phyloP scores from a whole-genome alignment of 2,329 filamentous ascomycete species.

The Hypoxylon sp. region DNA sequence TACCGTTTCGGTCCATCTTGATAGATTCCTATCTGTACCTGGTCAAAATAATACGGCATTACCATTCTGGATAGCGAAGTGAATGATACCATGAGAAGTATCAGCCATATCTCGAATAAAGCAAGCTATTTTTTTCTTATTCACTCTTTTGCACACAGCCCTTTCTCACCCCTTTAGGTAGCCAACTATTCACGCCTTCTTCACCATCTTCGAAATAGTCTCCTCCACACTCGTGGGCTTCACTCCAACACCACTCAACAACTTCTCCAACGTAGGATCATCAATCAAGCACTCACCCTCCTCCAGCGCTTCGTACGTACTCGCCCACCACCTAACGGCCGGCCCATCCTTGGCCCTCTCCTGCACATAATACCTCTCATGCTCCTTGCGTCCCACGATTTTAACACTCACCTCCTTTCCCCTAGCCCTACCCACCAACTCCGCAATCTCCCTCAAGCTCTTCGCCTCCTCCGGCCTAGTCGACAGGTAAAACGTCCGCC shows the following conservation, averaged over 20 bases:
- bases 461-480: constrained; percentile 45
- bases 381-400: constrained; percentile 45
- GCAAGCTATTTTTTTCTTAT: no score
- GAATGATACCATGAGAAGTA: no score
- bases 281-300: constrained; percentile 51
- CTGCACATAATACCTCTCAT: constrained; percentile 49
- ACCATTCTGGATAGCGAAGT: no score
- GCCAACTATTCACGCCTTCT: neutral
- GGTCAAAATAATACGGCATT: no score
- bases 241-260: constrained; percentile 55
- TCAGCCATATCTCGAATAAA: no score
- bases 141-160: no score
- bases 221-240: constrained; percentile 49
- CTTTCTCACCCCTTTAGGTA: no score
- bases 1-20: no score
- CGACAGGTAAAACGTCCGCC: constrained; percentile 49
- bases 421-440: constrained; percentile 45
- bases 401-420: constrained; percentile 46
- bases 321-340: constrained; percentile 52
- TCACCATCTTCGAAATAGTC: constrained; percentile 49
- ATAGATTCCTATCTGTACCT: no score
- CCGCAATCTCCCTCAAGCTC: constrained; percentile 47
- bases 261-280: constrained; percentile 55
- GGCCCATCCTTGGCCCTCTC: constrained; percentile 39
- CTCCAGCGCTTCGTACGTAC: constrained; percentile 52